Conservation (phyloP, 345 rosid species). For the Trapa bicornis region DNA sequence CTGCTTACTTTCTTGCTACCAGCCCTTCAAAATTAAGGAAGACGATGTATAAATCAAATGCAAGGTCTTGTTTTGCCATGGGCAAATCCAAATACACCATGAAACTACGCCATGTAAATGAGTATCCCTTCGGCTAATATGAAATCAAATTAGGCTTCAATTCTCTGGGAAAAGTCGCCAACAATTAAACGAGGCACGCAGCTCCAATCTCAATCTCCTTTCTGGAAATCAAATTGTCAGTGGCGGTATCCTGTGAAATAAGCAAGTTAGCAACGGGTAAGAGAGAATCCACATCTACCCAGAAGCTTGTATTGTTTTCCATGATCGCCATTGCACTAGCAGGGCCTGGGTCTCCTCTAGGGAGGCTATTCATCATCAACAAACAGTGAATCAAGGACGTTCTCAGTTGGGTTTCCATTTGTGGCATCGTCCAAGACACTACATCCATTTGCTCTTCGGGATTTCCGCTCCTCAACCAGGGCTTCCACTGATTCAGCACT, state of each 20-base stretch:
- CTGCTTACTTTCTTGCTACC: no score
- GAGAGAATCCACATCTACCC: no score
- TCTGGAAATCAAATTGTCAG: background rate
- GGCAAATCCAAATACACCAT: no score
- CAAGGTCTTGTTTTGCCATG: no score
- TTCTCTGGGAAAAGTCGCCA: background rate
- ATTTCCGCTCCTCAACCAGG: constrained; percentile 49
- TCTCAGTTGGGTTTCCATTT: constrained; percentile 32
- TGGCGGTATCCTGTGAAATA: no score
- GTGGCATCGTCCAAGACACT: constrained; percentile 54
- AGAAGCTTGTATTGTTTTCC: no score
- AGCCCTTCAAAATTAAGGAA: no score
- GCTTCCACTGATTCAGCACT: constrained; percentile 57
- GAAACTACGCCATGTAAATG: no score
- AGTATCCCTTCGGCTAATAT: background rate
- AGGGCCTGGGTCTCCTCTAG: background rate
- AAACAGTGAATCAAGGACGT: constrained; percentile 51
- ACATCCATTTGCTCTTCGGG: constrained; percentile 41
- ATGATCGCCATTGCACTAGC: no score
- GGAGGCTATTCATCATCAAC: constrained; percentile 12
- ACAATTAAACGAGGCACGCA: background rate
- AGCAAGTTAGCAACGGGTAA: no score
- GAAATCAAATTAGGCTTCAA: background rate
- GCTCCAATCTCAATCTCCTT: background rate
- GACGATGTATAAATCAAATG: no score